Evolutionary conservation across 306 rosid species (phyloP).

Genomic region (Cucurbita maxima): DNA sequence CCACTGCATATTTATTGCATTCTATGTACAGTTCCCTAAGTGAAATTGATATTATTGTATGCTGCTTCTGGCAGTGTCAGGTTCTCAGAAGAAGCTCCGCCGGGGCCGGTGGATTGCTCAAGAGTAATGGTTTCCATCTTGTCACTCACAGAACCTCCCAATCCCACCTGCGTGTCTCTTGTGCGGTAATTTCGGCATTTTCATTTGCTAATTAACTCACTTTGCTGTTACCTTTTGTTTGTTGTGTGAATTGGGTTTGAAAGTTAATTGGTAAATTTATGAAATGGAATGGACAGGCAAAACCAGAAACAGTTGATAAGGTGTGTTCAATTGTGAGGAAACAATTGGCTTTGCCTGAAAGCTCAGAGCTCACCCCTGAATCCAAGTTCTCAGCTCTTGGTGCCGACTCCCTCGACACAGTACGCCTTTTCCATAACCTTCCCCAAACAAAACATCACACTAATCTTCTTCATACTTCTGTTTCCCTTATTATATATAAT

Average conservation of each 20-base stretch:
- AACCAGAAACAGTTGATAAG: conserved; percentile 26
- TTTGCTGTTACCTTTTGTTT: no score
- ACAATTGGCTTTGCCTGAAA: conserved; percentile 28
- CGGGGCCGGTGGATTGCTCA: not conserved
- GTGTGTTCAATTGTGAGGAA: conserved; percentile 31
- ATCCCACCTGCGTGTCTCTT: conserved; percentile 19
- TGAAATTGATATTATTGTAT: no score
- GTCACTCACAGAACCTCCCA: no score
- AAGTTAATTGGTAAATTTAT: no score
- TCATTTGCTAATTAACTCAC: no score
- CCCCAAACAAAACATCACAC: no score
- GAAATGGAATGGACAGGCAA: conserved; percentile 12
- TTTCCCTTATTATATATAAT: no score
- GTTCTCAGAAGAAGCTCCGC: not conserved
- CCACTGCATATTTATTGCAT: not conserved
- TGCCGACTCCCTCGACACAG: conserved; percentile 35
- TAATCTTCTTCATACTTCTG: no score
- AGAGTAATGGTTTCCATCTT: conserved; percentile 18
- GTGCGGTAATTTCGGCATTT: conserved; percentile 6
- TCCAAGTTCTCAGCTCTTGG: conserved; percentile 29
- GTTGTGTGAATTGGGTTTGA: no score
- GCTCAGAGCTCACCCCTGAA: conserved; percentile 22
- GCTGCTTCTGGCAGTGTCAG: conserved; percentile 13
- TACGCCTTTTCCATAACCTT: not conserved
- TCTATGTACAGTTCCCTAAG: not conserved